Evolutionary conservation across 1,284 basidiomycete species (phyloP).

Genomic region (Pseudozyma sp.): DNA sequence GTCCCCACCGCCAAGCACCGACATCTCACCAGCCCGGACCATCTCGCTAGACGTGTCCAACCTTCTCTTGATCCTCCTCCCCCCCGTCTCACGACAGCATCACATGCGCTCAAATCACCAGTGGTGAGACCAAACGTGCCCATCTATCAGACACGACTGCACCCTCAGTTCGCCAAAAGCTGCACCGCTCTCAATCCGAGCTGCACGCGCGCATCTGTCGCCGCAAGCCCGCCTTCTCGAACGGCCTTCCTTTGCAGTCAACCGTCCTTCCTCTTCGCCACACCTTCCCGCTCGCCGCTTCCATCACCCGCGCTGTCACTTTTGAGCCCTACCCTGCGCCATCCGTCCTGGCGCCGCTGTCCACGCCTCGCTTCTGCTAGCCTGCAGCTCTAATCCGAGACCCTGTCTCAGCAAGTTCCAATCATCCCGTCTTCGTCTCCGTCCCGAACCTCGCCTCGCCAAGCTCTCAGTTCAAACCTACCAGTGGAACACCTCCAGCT

Average conservation of each 20-base stretch:
- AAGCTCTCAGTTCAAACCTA: constrained; percentile 11
- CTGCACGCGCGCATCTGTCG: constrained; percentile 25
- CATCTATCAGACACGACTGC: no score
- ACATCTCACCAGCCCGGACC: no score
- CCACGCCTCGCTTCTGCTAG: constrained; percentile 43
- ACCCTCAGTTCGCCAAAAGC: not conserved
- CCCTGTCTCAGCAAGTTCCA: constrained; percentile 30
- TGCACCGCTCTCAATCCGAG: not conserved
- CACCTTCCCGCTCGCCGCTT: not conserved
- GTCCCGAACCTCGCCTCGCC: not conserved
- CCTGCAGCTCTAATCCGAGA: constrained; percentile 31
- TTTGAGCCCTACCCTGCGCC: constrained; percentile 5
- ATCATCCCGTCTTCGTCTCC: constrained; percentile 1
- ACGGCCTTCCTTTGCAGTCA: constrained; percentile 28
- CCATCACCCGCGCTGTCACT: constrained; percentile 2
- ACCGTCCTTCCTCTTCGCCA: constrained; percentile 3
- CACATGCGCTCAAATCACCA: no score
- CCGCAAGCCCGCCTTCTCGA: constrained; percentile 13
- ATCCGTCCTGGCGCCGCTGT: constrained; percentile 6
- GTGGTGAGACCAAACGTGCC: no score
- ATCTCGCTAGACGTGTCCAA: not conserved
- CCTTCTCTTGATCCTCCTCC: not conserved
- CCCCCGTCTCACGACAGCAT: not conserved
- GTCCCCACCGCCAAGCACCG: not conserved
- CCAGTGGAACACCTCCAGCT: constrained; percentile 23